Base-by-base conservation (phyloP, 2,329 filamentous ascomycete genomes). In the Ophiostoma sp. region DNA sequence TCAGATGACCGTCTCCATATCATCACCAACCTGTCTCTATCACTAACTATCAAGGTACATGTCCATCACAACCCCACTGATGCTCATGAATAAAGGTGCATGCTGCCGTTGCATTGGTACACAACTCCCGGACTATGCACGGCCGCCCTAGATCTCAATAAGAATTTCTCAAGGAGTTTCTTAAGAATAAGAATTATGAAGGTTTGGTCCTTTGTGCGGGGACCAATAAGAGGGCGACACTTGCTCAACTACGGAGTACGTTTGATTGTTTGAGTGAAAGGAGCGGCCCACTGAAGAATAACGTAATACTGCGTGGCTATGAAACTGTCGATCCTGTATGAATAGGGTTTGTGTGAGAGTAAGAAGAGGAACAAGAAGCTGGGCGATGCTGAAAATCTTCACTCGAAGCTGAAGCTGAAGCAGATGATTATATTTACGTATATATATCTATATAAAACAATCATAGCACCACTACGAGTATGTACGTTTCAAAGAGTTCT, bases 41-140 rank as follows among this genome's bases (percentile, higher is more conserved):
- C 44, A 48, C 44, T 48, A 48, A 7, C 44, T 41, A 41, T 41
- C 39, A 48, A 48, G 52, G 27, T 57, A 57, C 52, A 54, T 7
- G n/a, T n/a, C 23, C 13, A 27, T 57, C 52, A 57, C 52, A 57
- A 27, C 52, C 23, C 52, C 52, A 57, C 52, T 57, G 52, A 57
- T 57, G 52, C 23, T 31, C 52, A 57, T 57, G n/a, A 57, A 57
- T 57, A 57, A 57, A 57, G 52, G 23, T 57, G 52, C 52, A 57
- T 57, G 52, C 52, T 13, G 52, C 52, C n/a, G 52, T 57, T 57
- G 23, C 52, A 57, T 57, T 57, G 52, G 52, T 57, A 57, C 52
- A 57, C 52, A 57, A 27, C 52, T 57, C 52, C 52, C 52, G 52
- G 52, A 57, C 52, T 57, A 57, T 57, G 52, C 52, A 57, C 52